These are phyloP conservation scores for Rosa lucieae DNA, from an alignment of 306 rosid species.

Conservation along the genomic window DNA sequence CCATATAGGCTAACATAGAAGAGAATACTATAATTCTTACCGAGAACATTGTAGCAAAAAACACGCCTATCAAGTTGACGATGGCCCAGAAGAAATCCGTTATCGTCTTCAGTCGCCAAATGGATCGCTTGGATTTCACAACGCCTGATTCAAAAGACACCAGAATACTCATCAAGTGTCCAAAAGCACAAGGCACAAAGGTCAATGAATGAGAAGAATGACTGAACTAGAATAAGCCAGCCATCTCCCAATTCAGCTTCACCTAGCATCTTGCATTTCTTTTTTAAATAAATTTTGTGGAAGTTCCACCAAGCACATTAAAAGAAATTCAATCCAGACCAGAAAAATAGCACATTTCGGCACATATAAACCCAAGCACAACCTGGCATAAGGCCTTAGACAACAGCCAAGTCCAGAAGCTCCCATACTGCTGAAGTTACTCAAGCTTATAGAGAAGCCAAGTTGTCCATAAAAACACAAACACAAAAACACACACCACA, in stretches of 20 bases:
- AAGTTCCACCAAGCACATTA: background rate
- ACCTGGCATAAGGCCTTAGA: background rate
- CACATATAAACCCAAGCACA: background rate
- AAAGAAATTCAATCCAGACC: background rate
- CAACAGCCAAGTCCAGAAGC: background rate
- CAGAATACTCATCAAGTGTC: conserved; percentile 6
- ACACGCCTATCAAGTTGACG: conserved; percentile 66
- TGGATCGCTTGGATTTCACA: conserved; percentile 73
- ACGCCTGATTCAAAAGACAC: conserved; percentile 48
- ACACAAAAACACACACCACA: background rate
- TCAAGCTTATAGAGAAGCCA: background rate
- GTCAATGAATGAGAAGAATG: background rate
- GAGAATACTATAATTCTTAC: conserved; percentile 35
- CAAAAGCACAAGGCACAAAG: background rate
- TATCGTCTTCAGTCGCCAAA: conserved; percentile 80
- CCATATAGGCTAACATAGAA: background rate
- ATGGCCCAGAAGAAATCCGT: conserved; percentile 87
- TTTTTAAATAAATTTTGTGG: background rate
- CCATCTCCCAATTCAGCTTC: background rate
- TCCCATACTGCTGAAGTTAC: background rate
- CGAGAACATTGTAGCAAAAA: conserved; percentile 91
- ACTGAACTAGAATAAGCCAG: background rate
- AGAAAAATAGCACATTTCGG: background rate
- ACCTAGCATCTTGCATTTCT: background rate
- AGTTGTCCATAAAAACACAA: background rate